Evolutionary conservation across 257 asterid species (phyloP).

Genomic region (Petunia axillaris): DNA sequence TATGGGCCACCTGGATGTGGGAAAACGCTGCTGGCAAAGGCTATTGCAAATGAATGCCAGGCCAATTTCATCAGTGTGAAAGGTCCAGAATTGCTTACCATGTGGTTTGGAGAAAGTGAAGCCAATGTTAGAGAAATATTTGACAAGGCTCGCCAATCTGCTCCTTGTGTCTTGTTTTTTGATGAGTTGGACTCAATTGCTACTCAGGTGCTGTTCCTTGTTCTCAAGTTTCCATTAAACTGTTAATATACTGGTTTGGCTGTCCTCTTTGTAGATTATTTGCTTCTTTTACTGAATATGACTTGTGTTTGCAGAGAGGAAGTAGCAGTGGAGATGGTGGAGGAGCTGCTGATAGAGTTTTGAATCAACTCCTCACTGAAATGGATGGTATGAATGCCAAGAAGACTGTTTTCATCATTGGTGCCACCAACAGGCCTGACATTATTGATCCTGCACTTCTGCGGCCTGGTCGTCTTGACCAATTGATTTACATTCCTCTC

Average conservation of each 20-base stretch:
- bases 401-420: conserved; percentile 87
- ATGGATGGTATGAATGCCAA: conserved; percentile 96
- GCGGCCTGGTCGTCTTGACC: conserved; percentile 92
- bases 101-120: conserved; percentile 99
- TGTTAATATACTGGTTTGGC: not conserved
- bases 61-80: conserved; percentile 89
- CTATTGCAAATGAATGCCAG: conserved; percentile 92
- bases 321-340: conserved; percentile 84
- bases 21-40: conserved; percentile 86
- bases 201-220: conserved; percentile 64
- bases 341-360: conserved; percentile 91
- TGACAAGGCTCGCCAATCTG: conserved; percentile 89
- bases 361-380: conserved; percentile 89
- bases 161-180: conserved; percentile 93
- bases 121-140: conserved; percentile 91
- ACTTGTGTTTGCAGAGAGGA: conserved; percentile 66
- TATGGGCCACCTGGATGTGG: conserved; percentile 97
- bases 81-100: conserved; percentile 92
- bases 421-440: conserved; percentile 90
- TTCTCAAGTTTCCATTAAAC: not conserved
- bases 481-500: conserved; percentile 83
- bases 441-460: conserved; percentile 90
- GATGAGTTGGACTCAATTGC: conserved; percentile 95
- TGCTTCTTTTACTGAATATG: not conserved
- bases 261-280: not conserved